Evolutionary conservation across 2,329 filamentous ascomycete genomes (phyloP).

Genomic region (Neonectria coccinea): DNA sequence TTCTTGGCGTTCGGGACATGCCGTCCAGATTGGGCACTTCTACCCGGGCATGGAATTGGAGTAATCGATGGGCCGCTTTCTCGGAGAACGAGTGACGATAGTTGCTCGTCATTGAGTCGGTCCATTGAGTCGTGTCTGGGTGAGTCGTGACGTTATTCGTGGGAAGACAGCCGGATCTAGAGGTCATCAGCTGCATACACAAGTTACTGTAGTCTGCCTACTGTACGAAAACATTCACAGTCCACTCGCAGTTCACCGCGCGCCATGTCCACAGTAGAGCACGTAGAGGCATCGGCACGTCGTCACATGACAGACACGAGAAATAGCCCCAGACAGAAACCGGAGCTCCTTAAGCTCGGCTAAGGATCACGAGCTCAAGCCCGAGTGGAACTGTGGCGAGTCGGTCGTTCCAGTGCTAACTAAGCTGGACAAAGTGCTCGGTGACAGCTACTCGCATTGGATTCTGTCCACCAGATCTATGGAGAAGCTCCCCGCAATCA

Average conservation of each 20-base stretch:
- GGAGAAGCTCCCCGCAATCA: slow-evolving; percentile 31
- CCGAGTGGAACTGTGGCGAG: slow-evolving; percentile 4
- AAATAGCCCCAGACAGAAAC: not conserved
- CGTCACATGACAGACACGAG: not conserved
- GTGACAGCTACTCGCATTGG: no score
- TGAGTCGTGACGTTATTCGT: no score
- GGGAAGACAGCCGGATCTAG: not conserved
- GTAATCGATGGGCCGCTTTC: not conserved
- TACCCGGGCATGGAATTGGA: not conserved
- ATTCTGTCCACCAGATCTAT: not conserved
- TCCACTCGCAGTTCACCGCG: no score
- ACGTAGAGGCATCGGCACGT: not conserved
- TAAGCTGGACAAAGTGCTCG: not conserved
- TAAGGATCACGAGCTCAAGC: not conserved
- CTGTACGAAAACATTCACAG: no score
- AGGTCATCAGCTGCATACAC: not conserved
- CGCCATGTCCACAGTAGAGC: no score
- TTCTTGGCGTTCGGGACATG: slow-evolving; percentile 1
- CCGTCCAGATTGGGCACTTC: not conserved
- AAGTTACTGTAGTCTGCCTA: no score
- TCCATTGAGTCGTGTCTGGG: not conserved
- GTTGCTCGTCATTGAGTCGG: not conserved
- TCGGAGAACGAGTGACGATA: not conserved
- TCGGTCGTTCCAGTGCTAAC: slow-evolving; percentile 12
- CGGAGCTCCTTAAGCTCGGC: not conserved